A percentile compares a stretch with the other conserved stretches of the same genome.
Evolutionary conservation across 2,329 filamentous ascomycete genomes (phyloP).

Genomic region (Chrysoporthe austroafricana): DNA sequence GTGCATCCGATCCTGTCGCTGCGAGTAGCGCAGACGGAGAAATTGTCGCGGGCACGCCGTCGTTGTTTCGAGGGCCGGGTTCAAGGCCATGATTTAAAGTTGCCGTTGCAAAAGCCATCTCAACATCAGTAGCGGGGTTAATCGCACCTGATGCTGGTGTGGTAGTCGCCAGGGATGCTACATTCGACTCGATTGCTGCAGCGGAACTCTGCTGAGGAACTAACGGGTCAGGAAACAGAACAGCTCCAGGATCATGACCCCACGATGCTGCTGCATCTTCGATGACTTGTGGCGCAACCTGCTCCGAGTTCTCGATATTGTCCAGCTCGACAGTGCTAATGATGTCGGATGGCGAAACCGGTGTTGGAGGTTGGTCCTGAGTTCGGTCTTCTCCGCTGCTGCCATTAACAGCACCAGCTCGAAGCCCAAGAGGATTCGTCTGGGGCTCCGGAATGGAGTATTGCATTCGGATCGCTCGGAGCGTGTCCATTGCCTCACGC

Average conservation of each 20-base stretch:
- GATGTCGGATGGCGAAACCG: constrained; percentile 26
- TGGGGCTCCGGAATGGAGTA: constrained; percentile 15
- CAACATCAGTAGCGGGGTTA: background rate
- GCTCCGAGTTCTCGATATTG: constrained; percentile 12
- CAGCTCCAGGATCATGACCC: constrained; percentile 16
- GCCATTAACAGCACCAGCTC: background rate
- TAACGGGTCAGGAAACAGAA: constrained; percentile 9
- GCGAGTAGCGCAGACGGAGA: constrained; percentile 25
- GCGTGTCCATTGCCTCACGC: constrained; percentile 15
- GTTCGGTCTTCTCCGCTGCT: background rate
- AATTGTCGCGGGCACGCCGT: constrained; percentile 20
- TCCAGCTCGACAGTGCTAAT: constrained; percentile 28
- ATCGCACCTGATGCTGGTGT: constrained; percentile 18
- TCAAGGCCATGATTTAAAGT: constrained; percentile 16
- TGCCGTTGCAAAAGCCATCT: constrained; percentile 12
- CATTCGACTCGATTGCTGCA: constrained; percentile 10
- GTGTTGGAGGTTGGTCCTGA: constrained; percentile 19
- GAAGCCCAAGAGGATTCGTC: background rate
- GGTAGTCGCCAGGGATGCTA: constrained; percentile 17
- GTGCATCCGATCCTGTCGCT: constrained; percentile 9
- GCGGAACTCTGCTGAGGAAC: constrained; percentile 19
- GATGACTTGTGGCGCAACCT: background rate
- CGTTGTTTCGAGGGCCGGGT: constrained; percentile 1
- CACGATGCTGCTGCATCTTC: constrained; percentile 11
- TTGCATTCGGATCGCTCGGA: constrained; percentile 23